Percentiles rank a stretch among this genome's conserved stretches.
Evolutionary conservation across 495 filamentous ascomycete genomes (phyloP).

Genomic region (Aspergillus sparsus): DNA sequence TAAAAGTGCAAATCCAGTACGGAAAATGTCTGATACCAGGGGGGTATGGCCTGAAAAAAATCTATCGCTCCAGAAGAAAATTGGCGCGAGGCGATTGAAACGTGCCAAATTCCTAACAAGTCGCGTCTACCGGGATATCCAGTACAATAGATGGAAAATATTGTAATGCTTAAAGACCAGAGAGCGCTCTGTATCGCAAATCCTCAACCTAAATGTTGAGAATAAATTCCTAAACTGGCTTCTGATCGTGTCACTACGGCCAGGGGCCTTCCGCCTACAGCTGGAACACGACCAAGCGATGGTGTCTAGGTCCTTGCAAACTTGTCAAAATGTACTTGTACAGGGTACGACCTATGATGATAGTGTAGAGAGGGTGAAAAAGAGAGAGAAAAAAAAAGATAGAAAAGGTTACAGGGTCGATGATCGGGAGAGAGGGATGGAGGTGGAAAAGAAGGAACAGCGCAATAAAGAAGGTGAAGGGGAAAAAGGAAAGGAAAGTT

Average conservation of each 20-base stretch:
- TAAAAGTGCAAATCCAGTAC: constrained; percentile 20
- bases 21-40: constrained; percentile 20
- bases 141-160: constrained; percentile 21
- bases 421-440: constrained; percentile 21
- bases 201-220: constrained; percentile 13
- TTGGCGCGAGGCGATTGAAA: constrained; percentile 16
- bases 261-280: constrained; percentile 46
- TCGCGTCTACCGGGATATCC: constrained; percentile 33
- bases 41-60: constrained; percentile 14
- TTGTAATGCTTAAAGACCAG: constrained; percentile 24
- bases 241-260: constrained; percentile 48
- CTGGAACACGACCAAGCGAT: constrained; percentile 49
- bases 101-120: constrained; percentile 18
- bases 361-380: constrained; percentile 33
- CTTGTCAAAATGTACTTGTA: constrained; percentile 41
- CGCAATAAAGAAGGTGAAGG: constrained; percentile 14
- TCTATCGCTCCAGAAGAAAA: constrained; percentile 21
- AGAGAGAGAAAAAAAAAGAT: constrained; percentile 19
- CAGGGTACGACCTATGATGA: constrained; percentile 38
- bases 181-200: constrained; percentile 15
- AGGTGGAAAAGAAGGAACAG: constrained; percentile 11
- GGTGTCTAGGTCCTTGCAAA: constrained; percentile 32
- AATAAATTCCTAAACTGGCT: constrained; percentile 31
- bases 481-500: constrained; percentile 23
- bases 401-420: constrained; percentile 24